phyloP scores from a whole-genome alignment of 2,329 filamentous ascomycete genomes.

The Hortaea sp. region DNA sequence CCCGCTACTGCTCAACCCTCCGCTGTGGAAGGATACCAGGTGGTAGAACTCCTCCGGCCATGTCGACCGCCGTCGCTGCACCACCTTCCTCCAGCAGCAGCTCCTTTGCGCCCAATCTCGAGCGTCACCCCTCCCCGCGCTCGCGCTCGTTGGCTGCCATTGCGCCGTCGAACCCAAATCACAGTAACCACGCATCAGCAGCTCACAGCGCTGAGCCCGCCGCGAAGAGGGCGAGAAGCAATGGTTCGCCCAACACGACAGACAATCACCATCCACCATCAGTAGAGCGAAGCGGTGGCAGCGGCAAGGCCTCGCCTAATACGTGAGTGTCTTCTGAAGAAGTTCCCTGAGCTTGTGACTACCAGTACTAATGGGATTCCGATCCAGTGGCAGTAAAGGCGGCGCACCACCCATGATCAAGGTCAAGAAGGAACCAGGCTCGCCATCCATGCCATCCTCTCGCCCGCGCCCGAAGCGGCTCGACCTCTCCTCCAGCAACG shows the following conservation, averaged over 20 bases:
- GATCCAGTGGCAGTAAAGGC: conserved; percentile 26
- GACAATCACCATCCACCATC: no score
- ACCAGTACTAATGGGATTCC: not conserved
- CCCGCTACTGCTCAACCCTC: no score
- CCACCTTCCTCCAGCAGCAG: conserved; percentile 25
- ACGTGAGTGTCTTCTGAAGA: not conserved
- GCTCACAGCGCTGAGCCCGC: conserved; percentile 14
- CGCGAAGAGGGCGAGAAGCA: conserved; percentile 22
- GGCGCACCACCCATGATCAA: conserved; percentile 64
- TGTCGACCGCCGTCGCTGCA: conserved; percentile 39
- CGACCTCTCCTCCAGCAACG: conserved; percentile 54
- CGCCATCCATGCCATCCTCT: conserved; percentile 65
- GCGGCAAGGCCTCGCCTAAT: not conserved
- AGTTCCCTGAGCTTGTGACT: no score
- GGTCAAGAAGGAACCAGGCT: conserved; percentile 92
- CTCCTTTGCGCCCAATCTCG: conserved; percentile 24
- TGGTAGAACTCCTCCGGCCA: conserved; percentile 8
- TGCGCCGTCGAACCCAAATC: conserved; percentile 19
- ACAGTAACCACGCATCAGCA: conserved; percentile 3
- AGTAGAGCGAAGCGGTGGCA: not conserved
- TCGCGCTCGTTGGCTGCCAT: conserved; percentile 31
- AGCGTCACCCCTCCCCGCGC: conserved; percentile 29
- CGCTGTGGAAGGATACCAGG: no score
- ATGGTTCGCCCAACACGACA: conserved; percentile 16
- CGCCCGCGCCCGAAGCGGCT: conserved; percentile 68